Evolutionary conservation across 768 basidiomycete genomes (phyloP).

Genomic region (Collybiopsis confluens): DNA sequence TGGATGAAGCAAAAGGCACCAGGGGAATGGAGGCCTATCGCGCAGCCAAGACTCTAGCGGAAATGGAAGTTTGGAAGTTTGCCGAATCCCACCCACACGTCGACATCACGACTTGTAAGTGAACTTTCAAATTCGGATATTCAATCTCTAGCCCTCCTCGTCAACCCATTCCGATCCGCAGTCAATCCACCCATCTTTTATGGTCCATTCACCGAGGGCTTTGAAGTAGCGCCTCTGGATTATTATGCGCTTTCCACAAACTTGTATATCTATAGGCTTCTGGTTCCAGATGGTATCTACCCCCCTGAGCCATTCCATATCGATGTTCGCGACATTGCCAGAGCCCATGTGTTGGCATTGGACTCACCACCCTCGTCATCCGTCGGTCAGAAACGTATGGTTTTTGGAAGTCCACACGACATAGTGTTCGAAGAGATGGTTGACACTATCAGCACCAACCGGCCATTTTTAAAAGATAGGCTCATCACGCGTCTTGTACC

Average conservation of each 20-base stretch:
- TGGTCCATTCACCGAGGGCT: slow-evolving; percentile 25
- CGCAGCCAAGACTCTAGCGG: slow-evolving; percentile 33
- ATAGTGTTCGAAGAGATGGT: not conserved
- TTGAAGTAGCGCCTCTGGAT: not conserved
- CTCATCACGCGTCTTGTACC: slow-evolving; percentile 11
- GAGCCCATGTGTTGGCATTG: slow-evolving; percentile 12
- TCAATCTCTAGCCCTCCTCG: not conserved
- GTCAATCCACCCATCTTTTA: slow-evolving; percentile 30
- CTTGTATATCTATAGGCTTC: not conserved
- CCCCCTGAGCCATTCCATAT: not conserved
- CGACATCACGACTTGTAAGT: slow-evolving; percentile 29
- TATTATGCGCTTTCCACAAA: no score
- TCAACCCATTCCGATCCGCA: slow-evolving; percentile 7
- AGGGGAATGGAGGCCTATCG: slow-evolving; percentile 23
- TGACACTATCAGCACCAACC: not conserved
- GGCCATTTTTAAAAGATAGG: not conserved
- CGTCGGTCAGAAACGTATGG: slow-evolving; percentile 11
- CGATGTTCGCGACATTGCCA: slow-evolving; percentile 12
- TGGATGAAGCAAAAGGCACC: slow-evolving; percentile 23
- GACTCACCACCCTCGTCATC: slow-evolving; percentile 2
- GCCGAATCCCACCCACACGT: slow-evolving; percentile 31
- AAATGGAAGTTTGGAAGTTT: slow-evolving; percentile 35
- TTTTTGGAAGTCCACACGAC: not conserved
- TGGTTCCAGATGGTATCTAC: slow-evolving; percentile 4
- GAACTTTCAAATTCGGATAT: not conserved